These are phyloP conservation scores for Cenchrus americanus DNA, from an alignment of 176 grass and related monocot genomes.

Conservation along the genomic window DNA sequence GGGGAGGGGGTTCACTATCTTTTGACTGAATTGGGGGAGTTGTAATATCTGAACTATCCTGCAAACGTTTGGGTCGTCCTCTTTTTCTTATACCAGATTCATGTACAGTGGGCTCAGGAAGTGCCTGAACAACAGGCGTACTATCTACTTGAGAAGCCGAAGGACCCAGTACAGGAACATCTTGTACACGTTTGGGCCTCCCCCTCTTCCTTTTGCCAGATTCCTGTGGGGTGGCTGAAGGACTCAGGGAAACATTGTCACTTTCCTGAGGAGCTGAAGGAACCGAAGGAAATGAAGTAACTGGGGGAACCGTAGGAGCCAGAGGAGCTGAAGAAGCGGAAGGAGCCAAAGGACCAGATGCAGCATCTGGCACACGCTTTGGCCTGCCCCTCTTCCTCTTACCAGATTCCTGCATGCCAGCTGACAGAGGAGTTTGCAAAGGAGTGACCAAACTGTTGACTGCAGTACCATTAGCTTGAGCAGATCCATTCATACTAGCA, in stretches of 20 bases:
- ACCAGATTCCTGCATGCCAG: slow-evolving; percentile 37
- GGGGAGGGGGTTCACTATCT: slow-evolving; percentile 17
- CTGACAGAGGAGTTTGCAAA: slow-evolving; percentile 34
- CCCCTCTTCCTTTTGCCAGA: slow-evolving; percentile 55
- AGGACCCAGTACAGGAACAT: slow-evolving; percentile 25
- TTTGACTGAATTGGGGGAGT: slow-evolving; percentile 37
- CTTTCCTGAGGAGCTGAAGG: slow-evolving; percentile 28
- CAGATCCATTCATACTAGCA: slow-evolving; percentile 42
- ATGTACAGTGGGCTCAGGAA: slow-evolving; percentile 28
- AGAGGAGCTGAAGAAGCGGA: slow-evolving; percentile 29
- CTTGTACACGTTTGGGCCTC: slow-evolving; percentile 35
- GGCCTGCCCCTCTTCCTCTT: slow-evolving; percentile 53
- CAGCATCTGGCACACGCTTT: slow-evolving; percentile 29
- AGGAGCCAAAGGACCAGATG: background rate
- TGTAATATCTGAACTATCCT: slow-evolving; percentile 32
- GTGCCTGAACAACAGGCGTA: slow-evolving; percentile 37
- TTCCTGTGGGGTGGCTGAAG: slow-evolving; percentile 35
- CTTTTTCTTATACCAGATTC: slow-evolving; percentile 46
- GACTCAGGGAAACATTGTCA: slow-evolving; percentile 33
- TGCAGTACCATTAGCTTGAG: slow-evolving; percentile 40
- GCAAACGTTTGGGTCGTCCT: slow-evolving; percentile 38
- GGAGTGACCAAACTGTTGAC: slow-evolving; percentile 7
- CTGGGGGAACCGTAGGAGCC: background rate
- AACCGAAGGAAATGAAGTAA: slow-evolving; percentile 24
- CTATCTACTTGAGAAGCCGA: slow-evolving; percentile 15